Conservation (phyloP, 768 basidiomycete genomes). For the Cystofilobasidium capitatum region DNA sequence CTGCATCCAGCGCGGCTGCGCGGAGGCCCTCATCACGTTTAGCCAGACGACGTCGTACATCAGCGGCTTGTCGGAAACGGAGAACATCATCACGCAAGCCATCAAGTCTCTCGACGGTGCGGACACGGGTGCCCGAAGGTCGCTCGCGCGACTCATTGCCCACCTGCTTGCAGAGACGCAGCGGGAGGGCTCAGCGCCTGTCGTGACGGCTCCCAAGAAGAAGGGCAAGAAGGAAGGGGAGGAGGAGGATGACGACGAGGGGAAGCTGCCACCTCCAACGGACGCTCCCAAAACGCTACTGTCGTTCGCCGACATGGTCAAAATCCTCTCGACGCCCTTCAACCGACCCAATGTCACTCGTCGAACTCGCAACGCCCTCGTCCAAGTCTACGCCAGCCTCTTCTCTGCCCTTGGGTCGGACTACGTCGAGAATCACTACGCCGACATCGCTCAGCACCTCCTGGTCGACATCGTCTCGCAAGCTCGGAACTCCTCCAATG, state of each 20-base stretch:
- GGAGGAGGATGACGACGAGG: conserved; percentile 48
- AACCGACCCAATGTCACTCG: conserved; percentile 62
- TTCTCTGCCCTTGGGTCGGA: conserved; percentile 61
- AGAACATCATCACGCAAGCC: conserved; percentile 58
- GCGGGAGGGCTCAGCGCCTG: conserved; percentile 50
- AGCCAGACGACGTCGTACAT: conserved; percentile 42
- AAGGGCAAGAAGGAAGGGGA: conserved; percentile 43
- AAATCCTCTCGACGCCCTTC: conserved; percentile 66
- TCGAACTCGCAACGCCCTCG: conserved; percentile 69
- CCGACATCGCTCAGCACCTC: conserved; percentile 65
- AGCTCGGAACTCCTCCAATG: conserved; percentile 41
- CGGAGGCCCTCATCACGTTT: conserved; percentile 43
- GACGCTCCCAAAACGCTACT: conserved; percentile 61
- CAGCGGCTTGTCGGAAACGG: conserved; percentile 61
- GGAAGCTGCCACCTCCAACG: conserved; percentile 41
- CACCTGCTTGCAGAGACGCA: conserved; percentile 79
- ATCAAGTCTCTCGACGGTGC: conserved; percentile 67
- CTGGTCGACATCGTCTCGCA: conserved; percentile 64
- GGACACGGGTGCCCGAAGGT: conserved; percentile 71
- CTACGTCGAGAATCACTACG: conserved; percentile 76
- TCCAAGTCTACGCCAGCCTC: conserved; percentile 76
- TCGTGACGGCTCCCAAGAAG: conserved; percentile 40
- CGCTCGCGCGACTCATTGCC: conserved; percentile 69
- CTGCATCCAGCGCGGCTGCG: conserved; percentile 71
- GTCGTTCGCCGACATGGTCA: conserved; percentile 67